phyloP scores from a whole-genome alignment of 2,329 filamentous ascomycete genomes.

The Ophiostoma himal-ulmi region DNA sequence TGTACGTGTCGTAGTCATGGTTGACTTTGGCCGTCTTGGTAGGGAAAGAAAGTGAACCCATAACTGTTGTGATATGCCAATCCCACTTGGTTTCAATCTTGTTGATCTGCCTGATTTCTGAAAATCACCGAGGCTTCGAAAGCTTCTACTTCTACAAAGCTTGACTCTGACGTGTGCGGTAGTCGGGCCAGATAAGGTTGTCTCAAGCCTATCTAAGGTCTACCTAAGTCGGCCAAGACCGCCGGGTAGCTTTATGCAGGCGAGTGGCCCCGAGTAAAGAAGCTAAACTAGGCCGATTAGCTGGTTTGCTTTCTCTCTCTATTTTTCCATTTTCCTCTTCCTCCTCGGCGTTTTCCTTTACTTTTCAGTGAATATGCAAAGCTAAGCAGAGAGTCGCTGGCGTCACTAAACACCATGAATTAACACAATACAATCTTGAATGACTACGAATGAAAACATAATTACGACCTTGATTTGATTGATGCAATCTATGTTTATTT shows the following conservation, averaged over 20 bases:
- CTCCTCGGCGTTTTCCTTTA: neutral
- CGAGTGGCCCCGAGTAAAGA: neutral
- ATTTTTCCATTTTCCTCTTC: neutral
- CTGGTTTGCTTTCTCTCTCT: neutral
- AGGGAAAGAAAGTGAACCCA: neutral
- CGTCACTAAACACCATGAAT: too few species aligned
- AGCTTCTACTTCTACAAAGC: too few species aligned
- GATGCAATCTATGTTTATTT: neutral
- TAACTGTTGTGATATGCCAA: neutral
- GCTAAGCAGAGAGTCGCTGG: too few species aligned
- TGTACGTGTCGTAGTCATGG: slow-evolving; percentile 2
- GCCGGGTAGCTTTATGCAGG: neutral
- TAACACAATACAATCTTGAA: neutral
- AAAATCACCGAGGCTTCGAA: neutral
- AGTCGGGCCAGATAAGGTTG: neutral
- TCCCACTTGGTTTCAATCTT: neutral
- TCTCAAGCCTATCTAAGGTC: neutral
- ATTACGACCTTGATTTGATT: neutral
- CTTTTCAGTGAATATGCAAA: neutral
- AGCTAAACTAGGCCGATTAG: too few species aligned
- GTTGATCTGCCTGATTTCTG: neutral
- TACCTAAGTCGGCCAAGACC: neutral
- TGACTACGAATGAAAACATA: neutral
- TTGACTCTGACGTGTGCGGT: neutral
- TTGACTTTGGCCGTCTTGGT: slow-evolving; percentile 7